Conservation (phyloP, 2,329 filamentous ascomycete genomes). For the Aspergillaceae sp. region DNA sequence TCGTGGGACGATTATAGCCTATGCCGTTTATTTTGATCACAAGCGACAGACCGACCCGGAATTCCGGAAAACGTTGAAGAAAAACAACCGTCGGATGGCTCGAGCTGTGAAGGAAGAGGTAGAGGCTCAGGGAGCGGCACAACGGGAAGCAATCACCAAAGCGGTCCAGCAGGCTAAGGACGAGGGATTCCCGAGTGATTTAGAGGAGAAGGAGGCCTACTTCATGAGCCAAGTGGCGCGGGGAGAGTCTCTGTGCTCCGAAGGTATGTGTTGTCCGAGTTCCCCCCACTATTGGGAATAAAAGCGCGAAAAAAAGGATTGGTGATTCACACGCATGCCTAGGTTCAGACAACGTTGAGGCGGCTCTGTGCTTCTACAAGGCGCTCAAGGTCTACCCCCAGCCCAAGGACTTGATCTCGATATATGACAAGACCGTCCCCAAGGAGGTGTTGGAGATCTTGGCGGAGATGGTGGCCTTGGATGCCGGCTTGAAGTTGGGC, state of each 20-base stretch:
- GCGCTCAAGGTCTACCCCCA: slow-evolving; percentile 97
- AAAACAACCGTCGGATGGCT: slow-evolving; percentile 40
- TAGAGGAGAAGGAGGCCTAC: slow-evolving; percentile 89
- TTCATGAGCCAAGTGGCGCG: slow-evolving; percentile 93
- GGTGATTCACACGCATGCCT: slow-evolving; percentile 7
- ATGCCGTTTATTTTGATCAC: slow-evolving; percentile 60
- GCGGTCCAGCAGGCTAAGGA: slow-evolving; percentile 75
- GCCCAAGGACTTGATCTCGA: slow-evolving; percentile 82
- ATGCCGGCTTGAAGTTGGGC: slow-evolving; percentile 61
- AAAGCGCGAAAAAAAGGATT: not conserved
- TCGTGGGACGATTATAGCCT: slow-evolving; percentile 36
- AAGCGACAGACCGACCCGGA: slow-evolving; percentile 54
- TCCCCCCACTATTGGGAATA: no score
- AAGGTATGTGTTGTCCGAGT: slow-evolving; percentile 53
- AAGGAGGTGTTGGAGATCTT: slow-evolving; percentile 96
- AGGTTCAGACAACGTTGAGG: slow-evolving; percentile 54
- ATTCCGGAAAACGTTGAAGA: slow-evolving; percentile 52
- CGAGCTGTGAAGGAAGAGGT: slow-evolving; percentile 41
- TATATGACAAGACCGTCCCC: slow-evolving; percentile 97
- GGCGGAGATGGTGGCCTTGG: slow-evolving; percentile 95
- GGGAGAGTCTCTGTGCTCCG: slow-evolving; percentile 73
- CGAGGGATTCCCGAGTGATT: slow-evolving; percentile 81
- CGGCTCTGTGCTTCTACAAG: slow-evolving; percentile 94
- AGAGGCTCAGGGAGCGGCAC: slow-evolving; percentile 37
- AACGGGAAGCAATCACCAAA: slow-evolving; percentile 60